phyloP scores from a whole-genome alignment of 345 rosid genomes.

The Pistacia atlantica region DNA sequence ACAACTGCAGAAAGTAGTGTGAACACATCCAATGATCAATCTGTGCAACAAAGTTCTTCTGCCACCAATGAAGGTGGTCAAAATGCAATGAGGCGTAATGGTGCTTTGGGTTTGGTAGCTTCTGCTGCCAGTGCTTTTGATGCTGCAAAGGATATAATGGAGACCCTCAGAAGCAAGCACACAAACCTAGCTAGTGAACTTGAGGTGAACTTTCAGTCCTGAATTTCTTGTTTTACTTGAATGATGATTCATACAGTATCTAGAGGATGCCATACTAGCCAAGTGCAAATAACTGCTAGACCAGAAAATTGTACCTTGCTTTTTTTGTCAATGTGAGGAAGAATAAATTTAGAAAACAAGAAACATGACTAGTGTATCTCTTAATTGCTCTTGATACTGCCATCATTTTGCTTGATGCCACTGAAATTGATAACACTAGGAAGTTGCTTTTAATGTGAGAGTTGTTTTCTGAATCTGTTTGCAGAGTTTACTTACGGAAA shows the following conservation, averaged over 20 bases:
- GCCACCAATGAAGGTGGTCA: conserved; percentile 59
- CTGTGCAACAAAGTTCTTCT: conserved; percentile 72
- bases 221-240: background rate
- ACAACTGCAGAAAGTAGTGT: conserved; percentile 52
- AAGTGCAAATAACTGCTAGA: background rate
- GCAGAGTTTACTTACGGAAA: conserved; percentile 91
- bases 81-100: conserved; percentile 64
- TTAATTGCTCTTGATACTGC: conserved; percentile 3
- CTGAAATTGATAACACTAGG: background rate
- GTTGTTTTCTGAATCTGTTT: conserved; percentile 21
- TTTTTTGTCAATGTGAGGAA: background rate
- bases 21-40: conserved; percentile 70
- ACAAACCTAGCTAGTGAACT: conserved; percentile 94
- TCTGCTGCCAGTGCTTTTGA: conserved; percentile 95
- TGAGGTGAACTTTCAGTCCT: conserved; percentile 56
- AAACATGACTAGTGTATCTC: background rate
- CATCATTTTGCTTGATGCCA: background rate
- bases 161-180: conserved; percentile 94
- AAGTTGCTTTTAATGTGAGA: background rate
- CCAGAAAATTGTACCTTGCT: background rate
- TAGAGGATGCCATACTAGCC: background rate
- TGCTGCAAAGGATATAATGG: conserved; percentile 99
- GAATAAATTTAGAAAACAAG: background rate
- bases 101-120: conserved; percentile 62
- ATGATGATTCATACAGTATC: background rate